Percentiles rank a stretch among this genome's conserved stretches.
Evolutionary conservation across 2,329 filamentous ascomycete species (phyloP).

Genomic region (Aureobasidium zeae): DNA sequence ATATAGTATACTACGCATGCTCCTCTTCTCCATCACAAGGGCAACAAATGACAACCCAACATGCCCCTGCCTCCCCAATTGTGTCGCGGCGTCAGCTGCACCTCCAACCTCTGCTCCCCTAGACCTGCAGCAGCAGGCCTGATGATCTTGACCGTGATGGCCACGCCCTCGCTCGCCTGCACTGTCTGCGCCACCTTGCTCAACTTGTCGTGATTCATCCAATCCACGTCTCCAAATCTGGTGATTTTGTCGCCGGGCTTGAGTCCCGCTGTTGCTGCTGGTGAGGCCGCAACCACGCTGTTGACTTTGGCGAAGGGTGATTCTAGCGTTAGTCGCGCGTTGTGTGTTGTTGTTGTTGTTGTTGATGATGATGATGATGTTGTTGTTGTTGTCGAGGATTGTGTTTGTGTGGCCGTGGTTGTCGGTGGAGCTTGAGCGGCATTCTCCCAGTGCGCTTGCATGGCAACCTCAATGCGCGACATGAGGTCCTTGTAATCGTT

Average conservation of each 20-base stretch:
- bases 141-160: conserved; percentile 58
- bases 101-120: conserved; percentile 49
- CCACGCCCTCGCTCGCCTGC: conserved; percentile 71
- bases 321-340: conserved; percentile 35
- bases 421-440: conserved; percentile 29
- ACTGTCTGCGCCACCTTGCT: conserved; percentile 83
- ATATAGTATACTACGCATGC: too few relatives aligned
- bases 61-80: conserved; percentile 87
- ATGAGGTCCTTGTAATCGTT: conserved; percentile 94
- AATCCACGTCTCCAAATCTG: conserved; percentile 76
- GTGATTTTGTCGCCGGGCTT: conserved; percentile 71
- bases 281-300: conserved; percentile 65
- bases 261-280: conserved; percentile 73
- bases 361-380: conserved; percentile 16
- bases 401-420: conserved; percentile 18
- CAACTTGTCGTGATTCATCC: conserved; percentile 75
- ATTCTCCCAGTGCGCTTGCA: conserved; percentile 86
- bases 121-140: conserved; percentile 54
- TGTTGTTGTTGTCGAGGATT: conserved; percentile 14
- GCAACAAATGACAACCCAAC: conserved; percentile 83
- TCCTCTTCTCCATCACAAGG: conserved; percentile 48
- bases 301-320: conserved; percentile 84
- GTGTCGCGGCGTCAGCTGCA: conserved; percentile 65
- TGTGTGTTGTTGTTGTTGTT: conserved; percentile 20
- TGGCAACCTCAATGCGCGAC: conserved; percentile 67